A percentile compares a stretch with the other conserved stretches of the same genome.
Evolutionary conservation across 257 asterid species (phyloP).

Genomic region (Anisodus tanguticus): DNA sequence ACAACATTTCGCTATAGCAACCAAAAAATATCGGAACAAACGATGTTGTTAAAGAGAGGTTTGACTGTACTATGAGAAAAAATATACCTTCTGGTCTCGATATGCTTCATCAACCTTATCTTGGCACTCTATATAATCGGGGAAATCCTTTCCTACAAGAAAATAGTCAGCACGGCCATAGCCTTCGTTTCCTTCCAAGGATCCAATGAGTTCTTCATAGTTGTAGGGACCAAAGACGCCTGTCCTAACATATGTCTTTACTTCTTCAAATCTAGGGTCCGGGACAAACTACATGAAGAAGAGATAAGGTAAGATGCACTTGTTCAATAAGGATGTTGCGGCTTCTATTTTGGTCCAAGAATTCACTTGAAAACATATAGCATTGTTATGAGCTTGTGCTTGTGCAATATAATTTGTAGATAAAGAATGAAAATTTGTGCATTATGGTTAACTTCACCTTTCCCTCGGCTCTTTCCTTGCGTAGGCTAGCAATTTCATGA

Average conservation of each 20-base stretch:
- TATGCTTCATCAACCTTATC: slow-evolving; percentile 81
- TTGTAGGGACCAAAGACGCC: slow-evolving; percentile 69
- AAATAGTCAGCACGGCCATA: slow-evolving; percentile 83
- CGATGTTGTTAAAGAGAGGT: too few relatives aligned
- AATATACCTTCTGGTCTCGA: slow-evolving; percentile 62
- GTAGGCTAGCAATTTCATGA: slow-evolving; percentile 76
- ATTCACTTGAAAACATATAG: not conserved
- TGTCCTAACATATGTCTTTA: slow-evolving; percentile 61
- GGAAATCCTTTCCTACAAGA: slow-evolving; percentile 92
- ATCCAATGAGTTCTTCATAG: slow-evolving; percentile 67
- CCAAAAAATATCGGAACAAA: too few relatives aligned
- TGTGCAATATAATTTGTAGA: not conserved
- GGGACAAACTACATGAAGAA: slow-evolving; percentile 64
- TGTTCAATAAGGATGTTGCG: not conserved
- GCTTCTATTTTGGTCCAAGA: not conserved
- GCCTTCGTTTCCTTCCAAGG: slow-evolving; percentile 89
- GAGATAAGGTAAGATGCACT: not conserved
- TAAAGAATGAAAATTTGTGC: not conserved
- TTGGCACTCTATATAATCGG: slow-evolving; percentile 85
- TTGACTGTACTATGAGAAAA: not conserved
- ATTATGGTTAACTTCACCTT: slow-evolving; percentile 45
- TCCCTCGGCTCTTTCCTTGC: slow-evolving; percentile 84
- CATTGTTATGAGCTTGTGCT: not conserved
- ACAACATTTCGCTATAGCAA: too few relatives aligned
- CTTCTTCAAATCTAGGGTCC: slow-evolving; percentile 73